phyloP scores from a whole-genome alignment of 2,329 filamentous ascomycete genomes.

The Penicillium fuscoglaucum region DNA sequence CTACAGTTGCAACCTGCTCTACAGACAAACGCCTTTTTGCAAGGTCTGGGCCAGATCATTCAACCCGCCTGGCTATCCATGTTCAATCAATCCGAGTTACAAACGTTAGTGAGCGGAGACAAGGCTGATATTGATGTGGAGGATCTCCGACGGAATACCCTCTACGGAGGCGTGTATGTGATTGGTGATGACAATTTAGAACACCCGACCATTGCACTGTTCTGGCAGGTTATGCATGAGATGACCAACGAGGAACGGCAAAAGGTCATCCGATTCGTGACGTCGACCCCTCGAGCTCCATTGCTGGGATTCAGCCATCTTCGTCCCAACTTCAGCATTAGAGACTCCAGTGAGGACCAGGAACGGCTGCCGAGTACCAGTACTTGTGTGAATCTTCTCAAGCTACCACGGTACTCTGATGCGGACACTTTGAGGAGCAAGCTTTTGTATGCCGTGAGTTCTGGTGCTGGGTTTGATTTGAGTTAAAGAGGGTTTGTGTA shows the following conservation, averaged over 20 bases:
- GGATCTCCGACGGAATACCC: slow-evolving; percentile 79
- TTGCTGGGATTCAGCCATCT: slow-evolving; percentile 85
- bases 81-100: slow-evolving; percentile 96
- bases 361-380: slow-evolving; percentile 84
- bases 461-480: slow-evolving; percentile 89
- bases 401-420: slow-evolving; percentile 78
- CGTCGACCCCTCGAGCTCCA: slow-evolving; percentile 85
- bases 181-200: slow-evolving; percentile 87
- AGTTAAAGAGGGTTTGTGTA: slow-evolving; percentile 27
- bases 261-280: slow-evolving; percentile 93
- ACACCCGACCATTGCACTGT: slow-evolving; percentile 79
- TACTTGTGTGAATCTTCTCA: slow-evolving; percentile 93
- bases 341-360: slow-evolving; percentile 77
- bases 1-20: slow-evolving; percentile 74
- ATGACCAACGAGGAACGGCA: slow-evolving; percentile 75
- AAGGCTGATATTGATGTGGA: slow-evolving; percentile 81
- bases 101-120: slow-evolving; percentile 89
- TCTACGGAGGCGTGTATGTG: slow-evolving; percentile 82
- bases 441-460: slow-evolving; percentile 83
- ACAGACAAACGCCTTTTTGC: slow-evolving; percentile 87
- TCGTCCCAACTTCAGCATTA: slow-evolving; percentile 82
- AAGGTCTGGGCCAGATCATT: slow-evolving; percentile 82
- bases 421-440: slow-evolving; percentile 70
- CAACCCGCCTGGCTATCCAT: slow-evolving; percentile 92
- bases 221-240: slow-evolving; percentile 84